phyloP scores from a whole-genome alignment of 2,329 filamentous ascomycete species.

The Fusarium nodosum region DNA sequence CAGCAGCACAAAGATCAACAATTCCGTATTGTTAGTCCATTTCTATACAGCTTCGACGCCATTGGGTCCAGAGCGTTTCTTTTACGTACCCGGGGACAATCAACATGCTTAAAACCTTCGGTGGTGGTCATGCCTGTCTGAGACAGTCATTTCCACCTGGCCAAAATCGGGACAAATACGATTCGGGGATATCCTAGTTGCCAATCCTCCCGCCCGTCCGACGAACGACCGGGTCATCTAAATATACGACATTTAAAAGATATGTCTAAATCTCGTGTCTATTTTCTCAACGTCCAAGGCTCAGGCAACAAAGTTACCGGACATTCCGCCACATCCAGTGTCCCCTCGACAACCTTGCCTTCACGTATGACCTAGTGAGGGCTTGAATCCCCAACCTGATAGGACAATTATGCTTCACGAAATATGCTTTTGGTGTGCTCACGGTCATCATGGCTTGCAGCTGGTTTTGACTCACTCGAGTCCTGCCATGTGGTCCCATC shows the following conservation, averaged over 20 bases:
- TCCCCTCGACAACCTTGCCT: constrained; percentile 14
- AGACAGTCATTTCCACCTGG: constrained; percentile 1
- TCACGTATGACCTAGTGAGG: constrained; percentile 7
- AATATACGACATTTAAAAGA: background rate
- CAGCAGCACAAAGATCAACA: constrained; percentile 19
- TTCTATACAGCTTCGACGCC: constrained; percentile 15
- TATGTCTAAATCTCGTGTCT: constrained; percentile 18
- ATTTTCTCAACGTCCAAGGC: constrained; percentile 23
- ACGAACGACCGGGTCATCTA: constrained; percentile 1
- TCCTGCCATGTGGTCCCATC: constrained; percentile 33
- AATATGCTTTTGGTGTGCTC: constrained; percentile 24
- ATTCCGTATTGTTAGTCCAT: constrained; percentile 37
- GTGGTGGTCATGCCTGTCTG: constrained; percentile 5
- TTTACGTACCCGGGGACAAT: constrained; percentile 29
- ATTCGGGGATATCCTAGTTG: constrained; percentile 21
- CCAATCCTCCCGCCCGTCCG: constrained; percentile 1
- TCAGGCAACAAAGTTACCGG: constrained; percentile 14
- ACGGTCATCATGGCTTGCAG: constrained; percentile 38
- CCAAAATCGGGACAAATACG: background rate
- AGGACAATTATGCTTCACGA: constrained; percentile 18
- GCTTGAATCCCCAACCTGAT: constrained; percentile 5
- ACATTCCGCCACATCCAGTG: constrained; percentile 11
- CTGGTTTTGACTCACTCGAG: constrained; percentile 31
- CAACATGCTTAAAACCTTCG: constrained; percentile 21
- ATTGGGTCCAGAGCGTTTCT: constrained; percentile 32